These are phyloP conservation scores for Leishmania mexicana DNA, from an alignment of 208 protist species.

Conservation along the genomic window DNA sequence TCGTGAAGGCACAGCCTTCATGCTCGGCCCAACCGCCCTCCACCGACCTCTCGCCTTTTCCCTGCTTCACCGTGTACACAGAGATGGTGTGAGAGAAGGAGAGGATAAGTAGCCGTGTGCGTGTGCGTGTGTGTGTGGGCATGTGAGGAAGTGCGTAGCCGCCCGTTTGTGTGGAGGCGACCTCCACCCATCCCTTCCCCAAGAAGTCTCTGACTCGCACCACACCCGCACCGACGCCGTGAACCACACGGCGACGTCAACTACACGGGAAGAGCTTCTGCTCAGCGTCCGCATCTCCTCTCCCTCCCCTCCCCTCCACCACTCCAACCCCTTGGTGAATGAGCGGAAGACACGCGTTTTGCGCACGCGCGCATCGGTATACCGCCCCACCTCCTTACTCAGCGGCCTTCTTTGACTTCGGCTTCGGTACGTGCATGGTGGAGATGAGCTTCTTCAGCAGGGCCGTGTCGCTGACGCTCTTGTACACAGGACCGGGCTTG, in stretches of 20 bases:
- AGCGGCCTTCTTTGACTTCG: conserved; percentile 36
- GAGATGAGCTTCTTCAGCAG: conserved; percentile 65
- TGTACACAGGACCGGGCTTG: conserved; percentile 47
- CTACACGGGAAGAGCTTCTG: background rate
- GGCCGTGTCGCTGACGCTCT: conserved; percentile 69
- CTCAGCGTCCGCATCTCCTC: background rate
- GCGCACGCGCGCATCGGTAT: background rate
- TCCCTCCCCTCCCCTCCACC: no score
- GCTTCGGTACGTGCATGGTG: conserved; percentile 69
- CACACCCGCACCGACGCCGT: background rate
- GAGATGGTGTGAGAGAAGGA: background rate
- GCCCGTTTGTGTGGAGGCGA: no score
- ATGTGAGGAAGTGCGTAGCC: background rate
- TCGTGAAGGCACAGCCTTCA: background rate
- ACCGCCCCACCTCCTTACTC: conserved; percentile 1
- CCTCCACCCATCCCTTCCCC: background rate
- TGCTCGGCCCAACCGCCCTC: background rate
- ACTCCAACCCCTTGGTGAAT: background rate
- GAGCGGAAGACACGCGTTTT: background rate
- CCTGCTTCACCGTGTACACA: background rate
- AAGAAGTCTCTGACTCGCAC: background rate
- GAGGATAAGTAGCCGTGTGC: background rate
- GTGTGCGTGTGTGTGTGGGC: background rate
- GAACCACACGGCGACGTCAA: background rate
- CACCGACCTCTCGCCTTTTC: background rate